Percentiles rank a stretch among this genome's conserved stretches.
phyloP scores from a whole-genome alignment of 768 basidiomycete species.

The Suillus clintonianus region DNA sequence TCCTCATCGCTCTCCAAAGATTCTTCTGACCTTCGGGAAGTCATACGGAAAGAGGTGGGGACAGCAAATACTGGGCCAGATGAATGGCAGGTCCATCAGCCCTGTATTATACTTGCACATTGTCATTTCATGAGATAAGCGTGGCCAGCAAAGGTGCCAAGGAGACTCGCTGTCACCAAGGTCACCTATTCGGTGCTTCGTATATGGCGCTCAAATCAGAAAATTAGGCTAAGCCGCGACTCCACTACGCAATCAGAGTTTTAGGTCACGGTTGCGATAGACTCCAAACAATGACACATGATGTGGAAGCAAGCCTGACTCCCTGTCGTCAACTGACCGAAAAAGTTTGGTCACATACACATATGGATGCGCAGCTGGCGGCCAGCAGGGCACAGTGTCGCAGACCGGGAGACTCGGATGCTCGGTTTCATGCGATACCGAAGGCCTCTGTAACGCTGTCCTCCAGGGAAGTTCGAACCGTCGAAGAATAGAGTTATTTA shows the following conservation, averaged over 20 bases:
- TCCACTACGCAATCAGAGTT: neutral
- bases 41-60: neutral
- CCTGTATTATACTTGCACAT: neutral
- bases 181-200: no score
- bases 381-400: neutral
- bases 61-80: neutral
- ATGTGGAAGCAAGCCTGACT: no score
- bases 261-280: no score
- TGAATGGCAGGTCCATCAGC: neutral
- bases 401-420: neutral
- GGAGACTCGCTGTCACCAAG: neutral
- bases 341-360: neutral
- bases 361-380: neutral
- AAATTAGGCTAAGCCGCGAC: neutral
- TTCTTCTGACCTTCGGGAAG: neutral
- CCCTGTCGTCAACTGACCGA: neutral
- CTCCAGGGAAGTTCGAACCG: neutral
- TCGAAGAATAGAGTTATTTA: neutral
- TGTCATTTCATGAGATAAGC: neutral
- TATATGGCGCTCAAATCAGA: no score
- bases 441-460: neutral
- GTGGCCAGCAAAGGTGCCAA: neutral
- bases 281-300: neutral
- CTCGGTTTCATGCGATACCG: neutral
- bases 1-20: neutral